These are phyloP conservation scores for Intubia oerlemansii DNA, from an alignment of 2,329 filamentous ascomycete genomes.

Conservation along the genomic window DNA sequence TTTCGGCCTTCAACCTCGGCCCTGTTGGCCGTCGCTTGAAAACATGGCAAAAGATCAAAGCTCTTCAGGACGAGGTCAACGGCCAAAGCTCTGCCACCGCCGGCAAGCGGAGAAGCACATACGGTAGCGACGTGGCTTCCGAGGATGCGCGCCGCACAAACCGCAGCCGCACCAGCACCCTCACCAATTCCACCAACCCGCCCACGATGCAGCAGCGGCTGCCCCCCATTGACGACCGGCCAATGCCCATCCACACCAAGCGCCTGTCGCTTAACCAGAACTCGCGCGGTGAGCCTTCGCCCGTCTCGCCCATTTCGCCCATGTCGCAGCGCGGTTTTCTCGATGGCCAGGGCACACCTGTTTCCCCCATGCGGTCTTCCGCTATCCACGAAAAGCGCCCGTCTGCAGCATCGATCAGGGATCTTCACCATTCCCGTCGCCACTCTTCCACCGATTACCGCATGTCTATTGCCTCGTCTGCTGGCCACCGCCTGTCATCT, in stretches of 20 bases:
- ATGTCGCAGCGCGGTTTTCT: constrained; percentile 4
- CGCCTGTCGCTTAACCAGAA: constrained; percentile 28
- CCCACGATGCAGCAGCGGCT: constrained; percentile 24
- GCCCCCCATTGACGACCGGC: constrained; percentile 20
- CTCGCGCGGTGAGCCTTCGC: constrained; percentile 21
- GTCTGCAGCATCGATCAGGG: constrained; percentile 63
- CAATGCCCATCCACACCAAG: constrained; percentile 23
- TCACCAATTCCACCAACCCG: constrained; percentile 29
- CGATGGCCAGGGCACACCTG: constrained; percentile 15
- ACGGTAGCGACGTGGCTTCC: constrained; percentile 35
- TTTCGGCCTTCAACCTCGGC: constrained; percentile 87
- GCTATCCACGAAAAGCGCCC: constrained; percentile 34
- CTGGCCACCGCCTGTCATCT: constrained; percentile 20
- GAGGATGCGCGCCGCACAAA: constrained; percentile 27
- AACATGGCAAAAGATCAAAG: constrained; percentile 93
- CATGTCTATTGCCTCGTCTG: constrained; percentile 12
- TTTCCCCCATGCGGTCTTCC: constrained; percentile 15
- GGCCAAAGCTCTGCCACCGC: constrained; percentile 18
- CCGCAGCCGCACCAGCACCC: constrained; percentile 34
- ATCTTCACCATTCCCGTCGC: constrained; percentile 63
- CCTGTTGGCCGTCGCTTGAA: constrained; percentile 76
- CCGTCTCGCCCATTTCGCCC: constrained; percentile 18
- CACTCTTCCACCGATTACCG: constrained; percentile 73
- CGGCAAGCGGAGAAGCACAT: constrained; percentile 25
- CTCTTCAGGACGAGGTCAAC: constrained; percentile 70